Evolutionary conservation across 1,284 basidiomycete genomes (phyloP).

Genomic region (Butyriboletus appendiculatus): DNA sequence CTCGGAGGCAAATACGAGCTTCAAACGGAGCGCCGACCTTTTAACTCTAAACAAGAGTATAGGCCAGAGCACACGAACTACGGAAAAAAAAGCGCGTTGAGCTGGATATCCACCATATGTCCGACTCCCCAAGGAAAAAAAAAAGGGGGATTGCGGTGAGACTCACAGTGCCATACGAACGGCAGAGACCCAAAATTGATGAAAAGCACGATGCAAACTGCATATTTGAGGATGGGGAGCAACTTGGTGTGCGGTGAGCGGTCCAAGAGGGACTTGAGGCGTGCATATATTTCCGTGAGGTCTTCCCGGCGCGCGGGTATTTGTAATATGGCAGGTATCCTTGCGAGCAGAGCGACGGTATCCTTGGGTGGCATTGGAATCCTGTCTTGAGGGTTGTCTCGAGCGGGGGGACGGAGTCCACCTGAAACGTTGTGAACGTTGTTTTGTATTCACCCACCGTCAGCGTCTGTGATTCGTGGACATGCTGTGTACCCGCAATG

Average conservation of each 20-base stretch:
- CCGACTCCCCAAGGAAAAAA: not conserved
- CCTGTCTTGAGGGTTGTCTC: not conserved
- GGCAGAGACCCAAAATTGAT: slow-evolving; percentile 61
- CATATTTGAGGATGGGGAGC: slow-evolving; percentile 34
- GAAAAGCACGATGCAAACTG: slow-evolving; percentile 42
- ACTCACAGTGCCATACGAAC: slow-evolving; percentile 67
- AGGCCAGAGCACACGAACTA: slow-evolving; percentile 61
- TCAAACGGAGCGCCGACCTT: slow-evolving; percentile 39
- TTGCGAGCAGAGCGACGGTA: slow-evolving; percentile 11
- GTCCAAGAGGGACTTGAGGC: slow-evolving; percentile 9
- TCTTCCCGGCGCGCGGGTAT: not conserved
- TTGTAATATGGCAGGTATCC: slow-evolving; percentile 4
- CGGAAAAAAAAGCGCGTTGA: not conserved
- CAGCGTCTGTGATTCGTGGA: too few relatives aligned
- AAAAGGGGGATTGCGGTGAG: not conserved
- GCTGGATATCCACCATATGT: not conserved
- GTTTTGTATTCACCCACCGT: too few relatives aligned
- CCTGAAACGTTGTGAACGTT: too few relatives aligned
- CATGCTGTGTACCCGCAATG: too few relatives aligned
- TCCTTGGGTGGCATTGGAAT: slow-evolving; percentile 16
- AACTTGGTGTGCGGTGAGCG: slow-evolving; percentile 4
- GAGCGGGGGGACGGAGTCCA: not conserved
- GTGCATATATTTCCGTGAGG: slow-evolving; percentile 2
- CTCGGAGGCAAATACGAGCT: slow-evolving; percentile 43
- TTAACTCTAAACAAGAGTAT: slow-evolving; percentile 42